Percentiles rank a stretch among this genome's conserved stretches.
These are phyloP conservation scores for Serpula lacrymans DNA, from an alignment of 768 basidiomycete species.

Conservation along the genomic window DNA sequence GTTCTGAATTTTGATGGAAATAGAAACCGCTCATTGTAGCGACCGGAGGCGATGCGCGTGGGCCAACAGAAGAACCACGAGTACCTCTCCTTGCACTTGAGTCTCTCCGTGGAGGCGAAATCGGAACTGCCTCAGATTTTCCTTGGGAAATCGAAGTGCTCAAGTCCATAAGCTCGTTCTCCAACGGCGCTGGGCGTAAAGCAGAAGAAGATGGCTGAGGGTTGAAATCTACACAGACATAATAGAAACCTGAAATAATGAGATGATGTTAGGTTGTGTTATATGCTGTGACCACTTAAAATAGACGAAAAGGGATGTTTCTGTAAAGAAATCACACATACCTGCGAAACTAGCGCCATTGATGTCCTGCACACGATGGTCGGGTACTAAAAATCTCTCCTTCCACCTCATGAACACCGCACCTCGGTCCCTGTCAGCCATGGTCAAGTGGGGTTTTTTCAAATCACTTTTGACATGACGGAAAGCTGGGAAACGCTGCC, in stretches of 20 bases:
- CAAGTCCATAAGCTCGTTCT: constrained; percentile 21
- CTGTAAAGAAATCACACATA: constrained; percentile 33
- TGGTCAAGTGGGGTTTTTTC: constrained; percentile 72
- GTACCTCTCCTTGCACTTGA: constrained; percentile 43
- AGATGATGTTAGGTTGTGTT: constrained; percentile 10
- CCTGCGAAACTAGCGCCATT: constrained; percentile 94
- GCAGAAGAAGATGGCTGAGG: constrained; percentile 46
- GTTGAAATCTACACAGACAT: constrained; percentile 91
- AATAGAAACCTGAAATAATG: constrained; percentile 74
- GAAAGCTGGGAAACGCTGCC: constrained; percentile 91
- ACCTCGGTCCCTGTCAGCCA: constrained; percentile 71
- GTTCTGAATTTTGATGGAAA: constrained; percentile 90
- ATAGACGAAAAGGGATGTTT: constrained; percentile 5
- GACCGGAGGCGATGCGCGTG: constrained; percentile 43
- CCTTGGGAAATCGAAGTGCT: constrained; percentile 27
- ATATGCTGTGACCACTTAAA: constrained; percentile 10
- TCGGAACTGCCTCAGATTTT: constrained; percentile 38
- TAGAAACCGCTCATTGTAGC: constrained; percentile 90
- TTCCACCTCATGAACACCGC: constrained; percentile 97
- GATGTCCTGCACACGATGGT: constrained; percentile 90
- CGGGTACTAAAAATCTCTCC: constrained; percentile 93
- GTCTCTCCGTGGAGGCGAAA: constrained; percentile 36
- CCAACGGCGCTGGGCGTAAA: constrained; percentile 30
- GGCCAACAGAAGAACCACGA: constrained; percentile 48
- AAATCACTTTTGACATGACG: constrained; percentile 78